Conservation (phyloP, 768 basidiomycete genomes). For the Termitomyces sp. region DNA sequence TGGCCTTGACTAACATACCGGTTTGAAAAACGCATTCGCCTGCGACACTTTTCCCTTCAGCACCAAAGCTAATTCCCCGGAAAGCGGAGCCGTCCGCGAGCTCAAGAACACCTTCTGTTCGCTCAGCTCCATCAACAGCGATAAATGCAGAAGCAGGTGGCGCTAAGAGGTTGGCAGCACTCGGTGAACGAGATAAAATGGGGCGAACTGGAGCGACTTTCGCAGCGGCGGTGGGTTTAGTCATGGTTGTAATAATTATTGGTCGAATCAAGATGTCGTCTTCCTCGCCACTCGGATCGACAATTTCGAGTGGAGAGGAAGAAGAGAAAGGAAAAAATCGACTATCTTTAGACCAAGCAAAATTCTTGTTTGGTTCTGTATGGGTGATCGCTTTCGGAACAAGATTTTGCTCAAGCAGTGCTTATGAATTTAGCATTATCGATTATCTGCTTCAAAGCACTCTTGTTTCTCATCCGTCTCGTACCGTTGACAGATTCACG, state of each 20-base stretch:
- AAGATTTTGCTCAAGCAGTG: too few species aligned
- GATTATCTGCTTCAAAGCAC: not conserved
- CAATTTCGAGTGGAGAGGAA: conserved; percentile 42
- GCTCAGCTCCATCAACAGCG: conserved; percentile 22
- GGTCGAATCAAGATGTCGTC: conserved; percentile 19
- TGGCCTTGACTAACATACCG: conserved; percentile 45
- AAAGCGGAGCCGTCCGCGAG: conserved; percentile 85
- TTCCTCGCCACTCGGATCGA: conserved; percentile 45
- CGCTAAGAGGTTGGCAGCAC: conserved; percentile 26
- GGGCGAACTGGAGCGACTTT: conserved; percentile 31
- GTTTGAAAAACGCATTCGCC: conserved; percentile 99
- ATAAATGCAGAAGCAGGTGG: conserved; percentile 28
- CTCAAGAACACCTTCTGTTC: conserved; percentile 71
- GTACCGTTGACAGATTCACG: not conserved
- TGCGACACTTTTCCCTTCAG: conserved; percentile 81
- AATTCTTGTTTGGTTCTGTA: conserved; percentile 26
- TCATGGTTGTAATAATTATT: conserved; percentile 14
- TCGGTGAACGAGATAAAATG: conserved; percentile 38
- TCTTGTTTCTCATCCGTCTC: not conserved
- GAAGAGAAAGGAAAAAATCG: conserved; percentile 34
- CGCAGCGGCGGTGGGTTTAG: conserved; percentile 14
- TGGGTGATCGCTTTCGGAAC: not conserved
- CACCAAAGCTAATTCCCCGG: conserved; percentile 90
- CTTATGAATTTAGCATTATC: too few species aligned
- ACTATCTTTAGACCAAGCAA: conserved; percentile 28